Conservation (phyloP, 768 basidiomycete species). For the Phanerochaete sordida region DNA sequence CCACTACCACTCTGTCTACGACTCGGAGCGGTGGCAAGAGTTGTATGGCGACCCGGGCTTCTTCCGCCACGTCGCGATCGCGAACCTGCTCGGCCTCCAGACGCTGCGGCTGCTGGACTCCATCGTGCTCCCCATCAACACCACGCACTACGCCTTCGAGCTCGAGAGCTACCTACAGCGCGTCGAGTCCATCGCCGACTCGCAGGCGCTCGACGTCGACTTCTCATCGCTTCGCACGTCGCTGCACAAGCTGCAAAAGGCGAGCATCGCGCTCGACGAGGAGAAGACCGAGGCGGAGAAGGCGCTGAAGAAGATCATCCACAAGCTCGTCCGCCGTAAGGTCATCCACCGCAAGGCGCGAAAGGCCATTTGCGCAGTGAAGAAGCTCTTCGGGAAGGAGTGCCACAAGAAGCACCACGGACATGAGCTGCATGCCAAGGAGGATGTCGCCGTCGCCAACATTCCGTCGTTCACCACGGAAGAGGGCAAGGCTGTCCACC, state of each 20-base stretch:
- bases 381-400: slow-evolving; percentile 36
- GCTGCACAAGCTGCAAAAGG: slow-evolving; percentile 43
- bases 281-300: slow-evolving; percentile 57
- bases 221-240: slow-evolving; percentile 44
- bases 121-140: slow-evolving; percentile 61
- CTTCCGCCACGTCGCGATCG: slow-evolving; percentile 55
- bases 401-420: slow-evolving; percentile 25
- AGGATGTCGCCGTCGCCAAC: neutral
- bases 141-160: slow-evolving; percentile 61
- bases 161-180: slow-evolving; percentile 51
- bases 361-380: slow-evolving; percentile 32
- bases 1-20: slow-evolving; percentile 61
- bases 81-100: slow-evolving; percentile 54
- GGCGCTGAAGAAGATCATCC: slow-evolving; percentile 45
- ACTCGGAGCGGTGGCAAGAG: slow-evolving; percentile 57
- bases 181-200: slow-evolving; percentile 40
- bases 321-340: slow-evolving; percentile 20
- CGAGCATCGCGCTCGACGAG: slow-evolving; percentile 53
- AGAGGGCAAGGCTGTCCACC: slow-evolving; percentile 10
- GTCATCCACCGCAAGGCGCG: slow-evolving; percentile 14
- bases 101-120: slow-evolving; percentile 50
- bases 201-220: slow-evolving; percentile 25
- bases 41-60: slow-evolving; percentile 64
- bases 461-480: slow-evolving; percentile 12
- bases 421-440: no score